Evolutionary conservation across 345 rosid species (phyloP).

Genomic region (Ceriops decandra): DNA sequence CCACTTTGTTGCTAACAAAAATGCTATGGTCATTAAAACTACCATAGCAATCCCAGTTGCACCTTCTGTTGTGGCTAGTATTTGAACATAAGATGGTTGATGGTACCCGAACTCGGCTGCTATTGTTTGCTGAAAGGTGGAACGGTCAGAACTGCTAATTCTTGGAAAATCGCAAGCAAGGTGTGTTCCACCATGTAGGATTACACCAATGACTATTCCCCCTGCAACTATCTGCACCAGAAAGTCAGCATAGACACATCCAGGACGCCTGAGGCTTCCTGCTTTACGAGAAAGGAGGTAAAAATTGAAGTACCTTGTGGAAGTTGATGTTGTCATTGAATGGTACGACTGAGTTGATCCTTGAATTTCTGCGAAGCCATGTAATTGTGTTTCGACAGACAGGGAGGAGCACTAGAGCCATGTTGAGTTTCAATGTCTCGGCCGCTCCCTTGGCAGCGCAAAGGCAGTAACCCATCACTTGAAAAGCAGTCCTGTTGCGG

Average conservation of each 20-base stretch:
- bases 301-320: conserved; percentile 36
- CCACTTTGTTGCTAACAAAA: conserved; percentile 55
- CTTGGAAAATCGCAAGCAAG: conserved; percentile 59
- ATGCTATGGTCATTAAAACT: conserved; percentile 46
- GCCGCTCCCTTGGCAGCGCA: conserved; percentile 62
- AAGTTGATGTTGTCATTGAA: conserved; percentile 57
- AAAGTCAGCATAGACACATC: too few relatives aligned
- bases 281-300: too few relatives aligned
- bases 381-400: conserved; percentile 50
- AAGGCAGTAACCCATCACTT: conserved; percentile 62
- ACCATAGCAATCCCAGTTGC: conserved; percentile 54
- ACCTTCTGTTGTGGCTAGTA: conserved; percentile 46
- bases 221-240: conserved; percentile 41
- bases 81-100: conserved; percentile 44
- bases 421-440: conserved; percentile 54
- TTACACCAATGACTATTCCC: conserved; percentile 51
- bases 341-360: conserved; percentile 35
- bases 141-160: conserved; percentile 32
- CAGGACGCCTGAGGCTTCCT: too few relatives aligned
- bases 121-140: conserved; percentile 37
- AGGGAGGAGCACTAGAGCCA: conserved; percentile 53
- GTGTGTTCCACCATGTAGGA: conserved; percentile 57
- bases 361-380: conserved; percentile 40
- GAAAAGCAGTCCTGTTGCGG: conserved; percentile 37
- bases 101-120: conserved; percentile 42